Base-by-base conservation (phyloP, 2,329 filamentous ascomycete species). In the Fusarium agapanthi region DNA sequence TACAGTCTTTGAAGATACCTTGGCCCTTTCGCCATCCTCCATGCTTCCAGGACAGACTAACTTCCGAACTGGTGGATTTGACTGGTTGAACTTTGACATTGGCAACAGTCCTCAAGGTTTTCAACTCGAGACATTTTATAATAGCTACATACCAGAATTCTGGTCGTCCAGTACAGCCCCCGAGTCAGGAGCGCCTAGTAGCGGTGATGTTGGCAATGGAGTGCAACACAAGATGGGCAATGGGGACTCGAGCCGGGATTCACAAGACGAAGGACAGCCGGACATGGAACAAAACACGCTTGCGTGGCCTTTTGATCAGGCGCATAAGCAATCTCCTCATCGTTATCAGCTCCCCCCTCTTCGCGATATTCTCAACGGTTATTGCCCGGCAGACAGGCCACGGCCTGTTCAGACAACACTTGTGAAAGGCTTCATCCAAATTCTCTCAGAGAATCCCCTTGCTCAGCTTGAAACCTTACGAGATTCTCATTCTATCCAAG, bases 251-350 rank as follows among this genome's bases (percentile, higher is more conserved):
- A 47, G 16, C 7, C 24, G 26, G 10, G 24, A 26, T 45, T 7
- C 4, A 18, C n/a, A 56, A n/a, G 22, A 6, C 0, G n/a, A 12
- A 26, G 5, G 22, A 12, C 38, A 7, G 2, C 32, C 16, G 0
- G 26, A 57, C 14, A 1, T 18, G 4, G 18, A 26, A 6, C 38
- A 61, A 35, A 34, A 12, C 14, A 57, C 12, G 3, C 40, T 61
- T 20, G 50, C 51, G 1, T 61, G 59, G 59, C 59, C 59, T 8
- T 61, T 61, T n/a, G 59, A 61, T 3, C 59, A 61, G 18, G 51
- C 37, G 1, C 54, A 58, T 38, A 34, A 58, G 9, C 54, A 41
- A 6, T 15, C 32, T 0, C 32, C 59, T 5, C 40, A 18, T 30
- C 38, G 26, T 10, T 61, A 57, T 26, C 50, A 15, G 4, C 59